Conservation (phyloP, 352 stramenopile genomes). For the Phytopythium cucurbitacearum region DNA sequence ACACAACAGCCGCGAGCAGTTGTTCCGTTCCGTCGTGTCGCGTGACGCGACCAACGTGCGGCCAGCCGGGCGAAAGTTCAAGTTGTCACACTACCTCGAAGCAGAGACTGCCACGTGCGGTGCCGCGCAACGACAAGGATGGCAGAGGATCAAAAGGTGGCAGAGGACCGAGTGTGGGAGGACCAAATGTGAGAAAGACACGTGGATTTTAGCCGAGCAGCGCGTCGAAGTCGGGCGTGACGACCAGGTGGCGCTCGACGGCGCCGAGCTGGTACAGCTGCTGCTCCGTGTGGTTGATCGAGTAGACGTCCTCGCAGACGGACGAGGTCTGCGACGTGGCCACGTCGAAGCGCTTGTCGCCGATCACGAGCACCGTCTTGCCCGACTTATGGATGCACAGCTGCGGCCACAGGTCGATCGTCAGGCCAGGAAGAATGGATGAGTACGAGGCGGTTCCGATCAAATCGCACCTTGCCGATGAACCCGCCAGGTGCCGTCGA, state of each 20-base stretch:
- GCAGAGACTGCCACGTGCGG: too few species aligned
- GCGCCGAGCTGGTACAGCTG: conserved; percentile 70
- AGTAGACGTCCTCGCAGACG: conserved; percentile 82
- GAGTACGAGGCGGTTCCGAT: background rate
- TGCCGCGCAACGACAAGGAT: too few species aligned
- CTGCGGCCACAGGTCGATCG: conserved; percentile 12
- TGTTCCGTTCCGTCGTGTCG: too few species aligned
- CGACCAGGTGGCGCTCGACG: conserved; percentile 74
- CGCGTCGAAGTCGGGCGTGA: conserved; percentile 84
- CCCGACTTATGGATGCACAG: conserved; percentile 82
- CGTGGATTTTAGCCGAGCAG: conserved; percentile 49
- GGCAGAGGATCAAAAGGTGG: too few species aligned
- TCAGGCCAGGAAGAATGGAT: too few species aligned
- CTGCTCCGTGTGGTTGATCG: conserved; percentile 68
- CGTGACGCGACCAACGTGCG: too few species aligned
- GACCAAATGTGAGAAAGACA: too few species aligned
- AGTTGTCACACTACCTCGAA: too few species aligned
- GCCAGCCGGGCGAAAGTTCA: too few species aligned
- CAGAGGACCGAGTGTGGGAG: too few species aligned
- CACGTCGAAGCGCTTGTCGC: conserved; percentile 85
- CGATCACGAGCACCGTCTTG: conserved; percentile 82
- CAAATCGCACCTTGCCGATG: conserved; percentile 67
- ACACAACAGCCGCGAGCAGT: too few species aligned
- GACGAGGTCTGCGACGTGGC: conserved; percentile 71
- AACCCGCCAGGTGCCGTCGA: conserved; percentile 66